phyloP scores from a whole-genome alignment of 805 yeast species.

The Candida nonsorbophila region DNA sequence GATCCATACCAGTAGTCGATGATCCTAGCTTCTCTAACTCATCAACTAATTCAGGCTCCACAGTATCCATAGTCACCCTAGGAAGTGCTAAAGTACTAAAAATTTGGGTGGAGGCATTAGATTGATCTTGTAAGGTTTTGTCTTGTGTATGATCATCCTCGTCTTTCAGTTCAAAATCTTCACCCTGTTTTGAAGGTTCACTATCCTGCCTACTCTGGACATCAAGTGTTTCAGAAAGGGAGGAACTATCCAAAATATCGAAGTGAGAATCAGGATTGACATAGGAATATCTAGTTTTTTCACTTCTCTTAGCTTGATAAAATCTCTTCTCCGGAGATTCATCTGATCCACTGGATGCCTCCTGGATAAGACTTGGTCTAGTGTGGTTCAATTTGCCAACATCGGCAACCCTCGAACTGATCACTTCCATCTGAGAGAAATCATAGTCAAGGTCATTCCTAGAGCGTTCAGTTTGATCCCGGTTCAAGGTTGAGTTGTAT shows the following conservation, averaged over 20 bases:
- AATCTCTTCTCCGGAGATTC: too few species aligned
- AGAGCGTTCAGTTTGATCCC: constrained; percentile 16
- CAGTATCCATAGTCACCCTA: too few species aligned
- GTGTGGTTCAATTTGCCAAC: constrained; percentile 18
- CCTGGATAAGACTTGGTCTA: constrained; percentile 14
- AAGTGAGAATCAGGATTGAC: too few species aligned
- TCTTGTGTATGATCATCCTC: constrained; percentile 4
- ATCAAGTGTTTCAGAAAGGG: constrained; percentile 5
- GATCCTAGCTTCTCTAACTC: too few species aligned
- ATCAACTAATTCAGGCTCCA: too few species aligned
- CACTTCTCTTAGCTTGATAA: neutral
- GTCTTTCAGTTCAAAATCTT: constrained; percentile 3
- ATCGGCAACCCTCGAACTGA: constrained; percentile 24
- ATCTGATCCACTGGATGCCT: too few species aligned
- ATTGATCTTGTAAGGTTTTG: constrained; percentile 8
- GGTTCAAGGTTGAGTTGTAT: constrained; percentile 1
- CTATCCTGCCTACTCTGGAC: too few species aligned
- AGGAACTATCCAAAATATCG: constrained; percentile 6
- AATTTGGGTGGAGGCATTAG: constrained; percentile 24
- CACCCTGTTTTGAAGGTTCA: too few species aligned
- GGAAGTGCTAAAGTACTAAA: constrained; percentile 26
- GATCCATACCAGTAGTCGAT: too few species aligned
- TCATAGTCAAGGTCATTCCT: constrained; percentile 7
- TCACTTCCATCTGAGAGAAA: constrained; percentile 14
- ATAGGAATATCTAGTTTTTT: neutral